Conservation (phyloP, 805 yeast species). For the Myxozyma neglecta region DNA sequence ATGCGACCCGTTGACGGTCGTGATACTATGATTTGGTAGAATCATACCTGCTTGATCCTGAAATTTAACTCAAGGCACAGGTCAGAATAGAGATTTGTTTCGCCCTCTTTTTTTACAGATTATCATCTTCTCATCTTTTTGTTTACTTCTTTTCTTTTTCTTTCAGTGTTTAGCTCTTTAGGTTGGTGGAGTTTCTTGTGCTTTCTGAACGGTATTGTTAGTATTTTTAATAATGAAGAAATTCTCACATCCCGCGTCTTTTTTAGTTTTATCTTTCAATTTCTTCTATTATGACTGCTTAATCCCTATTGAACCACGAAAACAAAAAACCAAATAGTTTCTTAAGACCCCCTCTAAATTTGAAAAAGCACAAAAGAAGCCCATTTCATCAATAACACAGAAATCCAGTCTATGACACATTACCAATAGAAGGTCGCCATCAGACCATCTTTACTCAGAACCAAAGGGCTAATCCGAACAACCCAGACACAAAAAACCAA, state of each 20-base stretch:
- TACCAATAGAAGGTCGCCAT: too few relatives aligned
- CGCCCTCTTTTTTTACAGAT: too few relatives aligned
- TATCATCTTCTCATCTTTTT: neutral
- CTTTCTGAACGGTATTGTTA: neutral
- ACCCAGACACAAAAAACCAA: neutral
- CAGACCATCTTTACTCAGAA: too few relatives aligned
- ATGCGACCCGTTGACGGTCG: slow-evolving; percentile 23
- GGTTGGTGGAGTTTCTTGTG: neutral
- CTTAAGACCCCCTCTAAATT: too few relatives aligned
- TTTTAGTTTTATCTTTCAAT: too few relatives aligned
- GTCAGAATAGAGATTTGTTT: too few relatives aligned
- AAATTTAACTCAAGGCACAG: neutral
- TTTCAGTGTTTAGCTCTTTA: neutral
- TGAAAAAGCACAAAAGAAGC: neutral
- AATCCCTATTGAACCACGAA: too few relatives aligned
- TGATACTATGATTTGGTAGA: slow-evolving; percentile 24
- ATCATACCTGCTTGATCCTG: neutral
- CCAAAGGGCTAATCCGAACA: neutral
- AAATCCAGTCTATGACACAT: neutral
- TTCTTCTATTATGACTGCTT: too few relatives aligned
- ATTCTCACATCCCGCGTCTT: too few relatives aligned
- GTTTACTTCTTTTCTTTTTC: neutral
- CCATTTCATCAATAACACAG: neutral
- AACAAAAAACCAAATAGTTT: neutral
- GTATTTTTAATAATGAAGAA: too few relatives aligned